Evolutionary conservation across 805 yeast genomes (phyloP), one percentile per base, ranked within the genome.

Genomic region (Zygosaccharomyces gambellarensis): DNA sequence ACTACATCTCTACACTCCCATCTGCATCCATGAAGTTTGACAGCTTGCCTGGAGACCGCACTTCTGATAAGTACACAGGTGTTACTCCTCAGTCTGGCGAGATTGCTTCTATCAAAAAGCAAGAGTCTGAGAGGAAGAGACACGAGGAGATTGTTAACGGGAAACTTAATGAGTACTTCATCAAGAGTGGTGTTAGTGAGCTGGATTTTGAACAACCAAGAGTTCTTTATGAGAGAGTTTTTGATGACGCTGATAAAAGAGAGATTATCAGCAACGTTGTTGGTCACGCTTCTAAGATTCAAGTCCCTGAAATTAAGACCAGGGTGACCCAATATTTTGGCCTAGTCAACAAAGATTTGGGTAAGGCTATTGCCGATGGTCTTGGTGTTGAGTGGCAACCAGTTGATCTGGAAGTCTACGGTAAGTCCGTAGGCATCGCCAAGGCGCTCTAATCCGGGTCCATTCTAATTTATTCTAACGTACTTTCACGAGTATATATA

Each of bases 151-250:
- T 63, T 36, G 60, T 71, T 40, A 68, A 73, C 65, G 62, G 61
- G 32, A 67, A 66, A 49, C 64, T 71, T 29, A 64, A 62, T 40
- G 57, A 65, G 23, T 72, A 67, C 53, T 68, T 63, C 47, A 71
- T 64, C 57, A 60, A 73, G 48, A 67, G 70, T 30, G 78, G 78
- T 12, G 58, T 74, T 21, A 59, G 70, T 28, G 77, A 73, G 43
- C 57, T 71, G 22, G 80, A 75, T 60, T 59, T 73, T 31, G 79
- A 75, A 56, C 79, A 75, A 55, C 77, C 79, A 44, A 65, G 78
- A 57, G 69, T 61, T 0, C 58, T 75, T 49, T 75, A 73, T 54
- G 69, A 66, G 46, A 69, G 68, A 47, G 76, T 75, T 1, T 74
- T 55, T 52, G 59, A 52, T 47, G 71, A 62, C 8, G 62, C 60